Conservation (phyloP, 1,139 yeast species). For the Hyphopichia pseudoburtonii region DNA sequence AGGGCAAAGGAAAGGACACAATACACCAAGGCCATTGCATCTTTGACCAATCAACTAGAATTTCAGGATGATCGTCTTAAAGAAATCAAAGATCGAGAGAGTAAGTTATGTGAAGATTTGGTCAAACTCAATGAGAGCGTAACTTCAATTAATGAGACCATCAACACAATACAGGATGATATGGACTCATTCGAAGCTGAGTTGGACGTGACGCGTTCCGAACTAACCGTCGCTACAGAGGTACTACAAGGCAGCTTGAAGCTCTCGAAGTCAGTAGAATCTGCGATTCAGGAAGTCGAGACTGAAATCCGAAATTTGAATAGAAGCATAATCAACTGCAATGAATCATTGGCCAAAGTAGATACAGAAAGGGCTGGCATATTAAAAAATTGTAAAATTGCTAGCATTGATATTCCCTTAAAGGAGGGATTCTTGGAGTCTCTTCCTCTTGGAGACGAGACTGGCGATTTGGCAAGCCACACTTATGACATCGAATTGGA, state of each 20-base stretch:
- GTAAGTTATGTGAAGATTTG: slow-evolving; percentile 33
- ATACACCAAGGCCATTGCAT: slow-evolving; percentile 59
- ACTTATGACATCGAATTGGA: slow-evolving; percentile 57
- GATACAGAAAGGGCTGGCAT: slow-evolving; percentile 60
- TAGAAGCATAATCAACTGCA: slow-evolving; percentile 38
- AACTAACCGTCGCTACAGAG: slow-evolving; percentile 26
- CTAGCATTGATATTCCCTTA: slow-evolving; percentile 67
- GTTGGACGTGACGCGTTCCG: slow-evolving; percentile 43
- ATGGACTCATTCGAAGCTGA: slow-evolving; percentile 53
- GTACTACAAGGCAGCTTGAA: slow-evolving; percentile 27
- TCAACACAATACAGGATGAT: slow-evolving; percentile 33
- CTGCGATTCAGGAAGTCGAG: slow-evolving; percentile 34
- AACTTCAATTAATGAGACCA: slow-evolving; percentile 28
- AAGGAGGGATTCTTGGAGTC: slow-evolving; percentile 55
- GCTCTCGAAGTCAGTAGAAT: slow-evolving; percentile 27
- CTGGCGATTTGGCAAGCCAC: slow-evolving; percentile 38
- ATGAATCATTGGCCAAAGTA: slow-evolving; percentile 56
- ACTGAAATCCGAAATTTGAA: slow-evolving; percentile 25
- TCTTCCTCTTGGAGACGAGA: slow-evolving; percentile 44
- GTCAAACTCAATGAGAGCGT: neutral
- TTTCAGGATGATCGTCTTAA: slow-evolving; percentile 62
- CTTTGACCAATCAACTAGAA: slow-evolving; percentile 57
- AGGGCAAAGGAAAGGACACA: slow-evolving; percentile 66
- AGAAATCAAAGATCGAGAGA: slow-evolving; percentile 49
- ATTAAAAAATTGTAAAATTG: slow-evolving; percentile 74